Evolutionary conservation across 805 yeast species (phyloP), one percentile per base, ranked within the genome.

Genomic region (Suhomyces xylopsoci): DNA sequence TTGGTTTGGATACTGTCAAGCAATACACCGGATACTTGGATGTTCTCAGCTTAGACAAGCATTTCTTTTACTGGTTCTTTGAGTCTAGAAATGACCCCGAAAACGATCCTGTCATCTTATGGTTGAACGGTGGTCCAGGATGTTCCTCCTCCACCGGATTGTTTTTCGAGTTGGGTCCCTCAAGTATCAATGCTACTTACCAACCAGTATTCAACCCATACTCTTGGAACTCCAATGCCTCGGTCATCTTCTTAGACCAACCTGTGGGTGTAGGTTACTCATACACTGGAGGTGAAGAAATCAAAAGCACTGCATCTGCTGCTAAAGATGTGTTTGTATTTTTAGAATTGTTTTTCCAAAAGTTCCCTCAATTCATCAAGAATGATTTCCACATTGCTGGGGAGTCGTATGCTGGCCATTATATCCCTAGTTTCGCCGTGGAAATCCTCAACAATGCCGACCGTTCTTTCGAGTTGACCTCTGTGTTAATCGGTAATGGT

Each of bases 401-500:
- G 15, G 67, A 63, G 51, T 60, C 64, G 6, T 63, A 63, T 48
- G 67, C 65, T 34, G 67, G 67, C 26, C 67, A 63, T 55, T 63
- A 62, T 54, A 58, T 63, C 49, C 67, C 67, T 5, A 49, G 56
- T n/a, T 55, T 63, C 50, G 67, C 64, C 6, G 30, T 55, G 12
- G 67, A 63, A 45, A 63, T 63, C 46, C 49, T 62, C 49, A 58
- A 53, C 49, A 57, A 57, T 43, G 63, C 66, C 14, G 65, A 62
- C 54, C 53, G 65, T 20, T 54, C 61, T 15, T 61, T 61, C 48
- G 71, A 72, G 38, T 68, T 73, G 55, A 36, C 63, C 20, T 73
- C 78, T 4, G 73, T 75, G 10, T 62, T 76, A 56, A 74, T 76
- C 45, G 80, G 80, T 14, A 76, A 76, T 58, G 80, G 80, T 45